Evolutionary conservation across 2,329 filamentous ascomycete genomes (phyloP), one percentile per base, ranked within the genome.

Genomic region (Verticillium nonalfalfae): DNA sequence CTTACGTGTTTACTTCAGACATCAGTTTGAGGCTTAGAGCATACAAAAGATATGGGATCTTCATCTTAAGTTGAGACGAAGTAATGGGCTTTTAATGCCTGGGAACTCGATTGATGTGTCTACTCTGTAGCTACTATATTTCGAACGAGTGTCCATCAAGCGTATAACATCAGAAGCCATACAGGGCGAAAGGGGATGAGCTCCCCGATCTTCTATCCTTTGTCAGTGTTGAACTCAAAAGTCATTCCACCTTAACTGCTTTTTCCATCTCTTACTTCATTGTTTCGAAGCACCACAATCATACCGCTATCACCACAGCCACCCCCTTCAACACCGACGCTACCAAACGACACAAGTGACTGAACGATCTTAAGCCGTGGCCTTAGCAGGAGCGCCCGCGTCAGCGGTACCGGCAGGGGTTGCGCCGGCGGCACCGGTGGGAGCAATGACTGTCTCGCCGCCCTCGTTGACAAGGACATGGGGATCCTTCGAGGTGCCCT

Each of bases 381-480:
- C 70, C 33, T 70, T 66, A 36, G 71, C 74, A 56, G 73, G 72
- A 65, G 74, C 74, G 59, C 71, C 75, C 39, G 69, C 73, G 39
- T 67, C 73, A 11, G 71, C 67, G 18, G 68, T 72, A 9, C 71
- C 70, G 3, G 45, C 18, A 6, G 45, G n/a, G 3, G 18, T 2
- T 7, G n/a, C 45, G 11, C 18, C 10, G 9, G n/a, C 45, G 21
- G 18, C 45, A 52, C 45, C 45, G 5, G 45, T 26, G 18, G 45
- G 45, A 13, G 45, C 45, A 18, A 7, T 52, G 45, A 52, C 18
- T 11, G n/a, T 74, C 63, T 74, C 71, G 33, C 73, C 75, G 60
- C 75, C 73, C 69, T 73, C 72, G 68, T 76, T 79, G 70, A 77
- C 70, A 45, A 79, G 75, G 52, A 66, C 67, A 10, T 45, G 31